Evolutionary conservation across 768 basidiomycete species (phyloP), one percentile per base, ranked within the genome.

Genomic region (Exsudoporus frostii): DNA sequence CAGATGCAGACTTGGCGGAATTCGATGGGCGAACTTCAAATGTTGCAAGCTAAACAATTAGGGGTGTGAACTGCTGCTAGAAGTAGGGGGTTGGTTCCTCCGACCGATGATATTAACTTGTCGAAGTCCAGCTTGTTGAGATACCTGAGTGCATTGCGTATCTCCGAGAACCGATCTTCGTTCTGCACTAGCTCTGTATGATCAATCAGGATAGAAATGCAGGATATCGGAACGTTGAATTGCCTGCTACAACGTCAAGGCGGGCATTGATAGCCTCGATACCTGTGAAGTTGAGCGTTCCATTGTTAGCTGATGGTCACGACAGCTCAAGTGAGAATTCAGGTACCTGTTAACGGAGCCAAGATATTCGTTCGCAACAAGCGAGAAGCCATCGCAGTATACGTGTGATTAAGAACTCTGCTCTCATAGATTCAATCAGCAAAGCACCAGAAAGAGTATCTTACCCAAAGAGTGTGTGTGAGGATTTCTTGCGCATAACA

Each of bases 101-200:
- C 54, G 61, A 86, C 89, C 25, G 81, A 81, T 43, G 79, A 83
- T 33, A 92, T 87, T 7, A 97, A 72, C 64, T 89, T 94, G 69
- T 98, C 95, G 25, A 96, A 80, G 61, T 98, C 96, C 67, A 90
- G 76, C 63, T 88, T 87, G 65, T 89, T 85, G 48, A 93, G 69
- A 2, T 76, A 68, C 66, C 83, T 86, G 41, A 95, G 74, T 0
- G 85, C 87, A 55, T 83, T 79, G 48, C 84, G 79, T 41, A 90
- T 73, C 30, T 84, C 79, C 4, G 76, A 82, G 61, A 87, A 92
- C 32, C 75, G 76, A 47, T 90, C 88, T 70, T 94, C 92, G 5
- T 78, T 79, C 48, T 87, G 79, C 22, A 93, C 77, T 1, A 97
- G 71, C 57, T 95, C 92, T 90, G 62, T 14, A 57, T 19, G 34